phyloP scores from a whole-genome alignment of 768 basidiomycete genomes.

The Termitomyces sp. region DNA sequence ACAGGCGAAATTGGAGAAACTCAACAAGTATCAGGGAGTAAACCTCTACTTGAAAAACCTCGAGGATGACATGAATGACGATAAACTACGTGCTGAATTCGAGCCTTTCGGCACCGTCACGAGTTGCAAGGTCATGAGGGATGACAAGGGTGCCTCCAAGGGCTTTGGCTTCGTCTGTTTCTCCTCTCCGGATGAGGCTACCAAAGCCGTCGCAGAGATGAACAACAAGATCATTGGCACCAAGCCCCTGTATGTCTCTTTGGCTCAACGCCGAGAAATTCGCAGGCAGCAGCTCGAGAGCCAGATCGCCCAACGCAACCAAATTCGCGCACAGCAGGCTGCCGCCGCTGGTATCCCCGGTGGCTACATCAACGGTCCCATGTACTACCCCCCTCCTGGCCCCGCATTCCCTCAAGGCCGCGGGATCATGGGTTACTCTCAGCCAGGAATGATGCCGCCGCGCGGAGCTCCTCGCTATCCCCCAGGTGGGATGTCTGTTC shows the following conservation, averaged over 20 bases:
- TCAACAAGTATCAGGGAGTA: conserved; percentile 97
- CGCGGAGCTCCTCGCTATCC: conserved; percentile 47
- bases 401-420: conserved; percentile 80
- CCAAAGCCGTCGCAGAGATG: conserved; percentile 99
- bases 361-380: conserved; percentile 78
- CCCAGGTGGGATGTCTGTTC: conserved; percentile 55
- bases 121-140: conserved; percentile 98
- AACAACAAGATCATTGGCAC: conserved; percentile 99
- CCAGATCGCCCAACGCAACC: conserved; percentile 97
- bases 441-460: conserved; percentile 84
- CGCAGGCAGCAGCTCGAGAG: conserved; percentile 98
- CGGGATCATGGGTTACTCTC: conserved; percentile 75
- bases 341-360: conserved; percentile 81
- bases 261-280: conserved; percentile 97
- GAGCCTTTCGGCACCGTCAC: conserved; percentile 97
- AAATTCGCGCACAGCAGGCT: conserved; percentile 95
- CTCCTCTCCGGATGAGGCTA: conserved; percentile 96
- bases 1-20: conserved; percentile 93
- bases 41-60: conserved; percentile 99
- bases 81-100: conserved; percentile 93
- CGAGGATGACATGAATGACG: conserved; percentile 97
- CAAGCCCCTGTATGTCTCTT: conserved; percentile 97
- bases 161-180: conserved; percentile 99
- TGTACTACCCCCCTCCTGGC: conserved; percentile 84
- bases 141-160: conserved; percentile 89